Percentiles rank a stretch among this genome's conserved stretches.
These are phyloP conservation scores for Termitomyces sp. DNA, from an alignment of 768 basidiomycete genomes.

Conservation along the genomic window DNA sequence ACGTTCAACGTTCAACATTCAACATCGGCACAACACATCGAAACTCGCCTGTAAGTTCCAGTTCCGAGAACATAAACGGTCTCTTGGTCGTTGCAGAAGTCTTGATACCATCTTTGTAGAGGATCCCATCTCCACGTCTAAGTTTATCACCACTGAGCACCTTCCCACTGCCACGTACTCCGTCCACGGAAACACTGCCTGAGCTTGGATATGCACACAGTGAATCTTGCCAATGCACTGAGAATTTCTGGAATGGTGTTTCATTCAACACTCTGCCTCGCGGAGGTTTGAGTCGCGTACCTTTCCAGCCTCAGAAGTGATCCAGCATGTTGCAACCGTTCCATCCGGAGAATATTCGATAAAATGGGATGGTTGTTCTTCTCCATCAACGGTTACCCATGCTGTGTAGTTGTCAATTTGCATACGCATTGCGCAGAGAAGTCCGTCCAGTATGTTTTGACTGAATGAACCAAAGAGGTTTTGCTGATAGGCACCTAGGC, in stretches of 20 bases:
- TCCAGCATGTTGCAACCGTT: conserved; percentile 18
- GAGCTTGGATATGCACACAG: background rate
- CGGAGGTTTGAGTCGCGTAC: conserved; percentile 1
- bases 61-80: conserved; percentile 16
- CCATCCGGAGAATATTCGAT: conserved; percentile 14
- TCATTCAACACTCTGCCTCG: no score
- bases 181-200: conserved; percentile 12
- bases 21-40: no score
- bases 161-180: background rate
- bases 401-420: conserved; percentile 8
- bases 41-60: conserved; percentile 17
- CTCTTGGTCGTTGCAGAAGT: conserved; percentile 7
- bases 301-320: conserved; percentile 23
- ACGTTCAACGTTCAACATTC: no score
- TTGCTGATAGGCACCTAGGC: background rate
- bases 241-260: conserved; percentile 12
- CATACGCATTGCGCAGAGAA: conserved; percentile 6
- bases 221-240: conserved; percentile 13
- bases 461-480: background rate
- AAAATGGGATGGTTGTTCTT: conserved; percentile 9
- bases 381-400: conserved; percentile 16
- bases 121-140: background rate
- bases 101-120: background rate
- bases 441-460: background rate
- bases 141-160: background rate